A percentile compares a stretch with the other conserved stretches of the same genome.
Evolutionary conservation across 169 alveolate species (phyloP).

Genomic region (Plasmodium ovale): DNA sequence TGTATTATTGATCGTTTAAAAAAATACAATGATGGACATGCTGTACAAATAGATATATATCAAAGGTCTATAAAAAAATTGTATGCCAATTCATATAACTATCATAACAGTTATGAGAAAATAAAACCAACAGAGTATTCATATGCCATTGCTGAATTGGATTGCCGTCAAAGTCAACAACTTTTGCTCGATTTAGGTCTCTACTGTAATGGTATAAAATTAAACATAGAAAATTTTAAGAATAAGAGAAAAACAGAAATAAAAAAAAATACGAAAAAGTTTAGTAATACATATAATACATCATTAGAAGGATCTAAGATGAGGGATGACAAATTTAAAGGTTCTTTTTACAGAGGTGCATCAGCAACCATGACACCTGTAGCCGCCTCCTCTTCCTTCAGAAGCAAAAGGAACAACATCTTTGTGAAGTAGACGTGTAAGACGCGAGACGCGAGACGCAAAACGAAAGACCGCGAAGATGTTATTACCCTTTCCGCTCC

Average conservation of each 20-base stretch:
- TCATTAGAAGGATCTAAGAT: not conserved
- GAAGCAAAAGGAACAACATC: constrained; percentile 35
- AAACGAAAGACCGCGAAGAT: too few species aligned
- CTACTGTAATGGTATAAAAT: constrained; percentile 70
- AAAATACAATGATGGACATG: constrained; percentile 75
- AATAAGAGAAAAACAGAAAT: constrained; percentile 32
- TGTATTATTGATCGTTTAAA: constrained; percentile 63
- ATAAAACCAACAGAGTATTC: constrained; percentile 18
- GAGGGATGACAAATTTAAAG: constrained; percentile 40
- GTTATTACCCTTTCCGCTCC: too few species aligned
- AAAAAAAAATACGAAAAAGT: constrained; percentile 20
- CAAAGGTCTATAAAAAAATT: constrained; percentile 37
- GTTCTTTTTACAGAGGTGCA: constrained; percentile 12
- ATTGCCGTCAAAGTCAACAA: constrained; percentile 72
- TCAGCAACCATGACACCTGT: not conserved
- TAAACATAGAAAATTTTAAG: constrained; percentile 58
- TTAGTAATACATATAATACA: not conserved
- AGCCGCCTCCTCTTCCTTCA: not conserved
- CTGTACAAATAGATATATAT: constrained; percentile 71
- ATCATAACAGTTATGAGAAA: constrained; percentile 24
- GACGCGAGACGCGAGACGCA: too few species aligned
- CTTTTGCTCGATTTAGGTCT: constrained; percentile 46
- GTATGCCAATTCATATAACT: constrained; percentile 9
- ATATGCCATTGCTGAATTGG: constrained; percentile 72
- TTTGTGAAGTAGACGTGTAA: constrained; percentile 13